Base-by-base conservation (phyloP, 2,329 filamentous ascomycete species). In the Cyanodermella asteris region DNA sequence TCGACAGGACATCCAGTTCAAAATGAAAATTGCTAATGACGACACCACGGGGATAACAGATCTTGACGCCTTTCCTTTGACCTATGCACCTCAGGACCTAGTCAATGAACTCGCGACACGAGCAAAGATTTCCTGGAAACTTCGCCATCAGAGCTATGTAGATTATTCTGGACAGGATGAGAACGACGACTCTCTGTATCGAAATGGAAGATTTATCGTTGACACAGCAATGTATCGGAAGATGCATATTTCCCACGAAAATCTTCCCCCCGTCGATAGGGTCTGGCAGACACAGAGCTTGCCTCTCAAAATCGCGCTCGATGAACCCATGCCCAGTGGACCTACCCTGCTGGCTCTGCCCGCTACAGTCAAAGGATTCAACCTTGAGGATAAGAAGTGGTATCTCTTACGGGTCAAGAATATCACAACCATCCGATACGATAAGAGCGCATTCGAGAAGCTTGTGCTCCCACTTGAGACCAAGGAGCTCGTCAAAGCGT, bases 401-500 rank as follows among this genome's bases (percentile, higher is more conserved):
- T 24, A 19, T 24, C 20, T 16, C 13, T 7, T 23, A 11, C 13
- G 15, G 13, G 16, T 15, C 11, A 13, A 28, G 16, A 7, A 13
- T 21, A 20, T 20, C 10, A 13, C 19, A 16, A 7, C 16, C 2
- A 40, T 47, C 6, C 29, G 21, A 2, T 52, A 47, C 46, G 49
- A 49, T 23, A 44, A 46, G 23, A 34, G 41, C 4, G 44, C 45
- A 1, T 50, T 47, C 28, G 39, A 47, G 1, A 44, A 45, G 17
- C 40, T 53, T 3, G 43, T 51, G 1, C 41, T 52, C 1, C 45
- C 46, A 1, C 37, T 38, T 0, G 38, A 38, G 9, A 43, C 47
- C 28, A 55, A 53, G 28, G 38, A 53, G 8, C 32, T 46, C 3
- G 35, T 46, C 6, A 27, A 31, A 21, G 39, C 44, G 4, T 29